A percentile compares a stretch with the other conserved stretches of the same genome.
These are phyloP conservation scores for Cylindrotheca closterium DNA, from an alignment of 108 stramenopile genomes.

Conservation along the genomic window DNA sequence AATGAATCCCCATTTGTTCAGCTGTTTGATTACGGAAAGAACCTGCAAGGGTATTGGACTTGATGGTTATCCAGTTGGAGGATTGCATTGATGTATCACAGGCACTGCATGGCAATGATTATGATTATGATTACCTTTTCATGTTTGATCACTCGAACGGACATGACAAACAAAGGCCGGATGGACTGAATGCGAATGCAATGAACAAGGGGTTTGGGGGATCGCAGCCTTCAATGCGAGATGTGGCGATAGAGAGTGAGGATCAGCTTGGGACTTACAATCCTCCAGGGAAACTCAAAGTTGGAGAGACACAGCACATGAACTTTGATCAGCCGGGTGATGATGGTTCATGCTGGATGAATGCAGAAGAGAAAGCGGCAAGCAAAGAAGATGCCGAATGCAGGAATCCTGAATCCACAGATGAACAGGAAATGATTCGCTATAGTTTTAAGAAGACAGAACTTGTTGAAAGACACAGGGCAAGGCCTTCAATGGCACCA, in stretches of 20 bases:
- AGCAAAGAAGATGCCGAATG: too few relatives aligned
- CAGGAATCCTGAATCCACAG: too few relatives aligned
- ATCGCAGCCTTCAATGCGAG: conserved; percentile 1
- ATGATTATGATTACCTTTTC: neutral
- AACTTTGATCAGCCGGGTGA: neutral
- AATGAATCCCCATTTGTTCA: conserved; percentile 13
- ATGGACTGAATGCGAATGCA: neutral
- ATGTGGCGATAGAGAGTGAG: neutral
- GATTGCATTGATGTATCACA: conserved; percentile 13
- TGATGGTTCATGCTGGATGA: conserved; percentile 1
- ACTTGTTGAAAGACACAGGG: too few relatives aligned
- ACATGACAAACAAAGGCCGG: neutral
- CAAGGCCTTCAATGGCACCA: too few relatives aligned
- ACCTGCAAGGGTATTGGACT: conserved; percentile 14
- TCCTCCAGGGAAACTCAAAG: neutral
- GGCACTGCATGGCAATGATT: conserved; percentile 6
- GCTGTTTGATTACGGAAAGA: conserved; percentile 5
- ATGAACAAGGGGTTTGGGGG: conserved; percentile 12
- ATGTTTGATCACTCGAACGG: conserved; percentile 6
- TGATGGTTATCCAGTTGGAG: conserved; percentile 21
- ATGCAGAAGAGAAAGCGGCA: too few relatives aligned
- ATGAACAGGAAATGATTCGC: too few relatives aligned
- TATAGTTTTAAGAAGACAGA: too few relatives aligned
- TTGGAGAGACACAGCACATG: conserved; percentile 7
- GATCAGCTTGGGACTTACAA: neutral